phyloP scores from a whole-genome alignment of 768 basidiomycete species.

The Hemileccinum rubropunctum region DNA sequence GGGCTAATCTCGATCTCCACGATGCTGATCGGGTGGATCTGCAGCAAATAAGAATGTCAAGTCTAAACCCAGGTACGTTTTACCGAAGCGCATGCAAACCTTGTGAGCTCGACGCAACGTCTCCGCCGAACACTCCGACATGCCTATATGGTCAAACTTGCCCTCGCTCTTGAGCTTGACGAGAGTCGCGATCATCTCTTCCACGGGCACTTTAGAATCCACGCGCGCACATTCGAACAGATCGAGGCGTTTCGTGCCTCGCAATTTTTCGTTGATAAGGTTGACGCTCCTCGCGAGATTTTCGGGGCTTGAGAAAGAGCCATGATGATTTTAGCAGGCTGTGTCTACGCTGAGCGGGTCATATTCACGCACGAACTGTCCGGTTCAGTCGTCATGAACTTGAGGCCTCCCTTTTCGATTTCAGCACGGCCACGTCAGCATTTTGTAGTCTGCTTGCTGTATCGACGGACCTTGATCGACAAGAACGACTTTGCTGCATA shows the following conservation, averaged over 20 bases:
- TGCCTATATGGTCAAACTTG: constrained; percentile 51
- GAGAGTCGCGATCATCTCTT: constrained; percentile 45
- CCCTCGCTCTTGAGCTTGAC: constrained; percentile 35
- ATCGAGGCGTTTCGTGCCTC: constrained; percentile 55
- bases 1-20: constrained; percentile 69
- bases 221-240: constrained; percentile 55
- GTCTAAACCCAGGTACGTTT: background rate
- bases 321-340: too few relatives aligned
- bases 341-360: background rate
- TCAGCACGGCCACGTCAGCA: background rate
- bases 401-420: background rate
- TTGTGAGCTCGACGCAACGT: constrained; percentile 41
- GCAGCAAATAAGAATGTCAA: background rate
- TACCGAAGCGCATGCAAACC: background rate
- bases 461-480: constrained; percentile 24
- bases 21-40: constrained; percentile 52
- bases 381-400: constrained; percentile 1
- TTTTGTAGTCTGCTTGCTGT: background rate
- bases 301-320: constrained; percentile 24
- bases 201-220: constrained; percentile 42
- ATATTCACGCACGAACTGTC: constrained; percentile 30
- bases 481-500: constrained; percentile 30
- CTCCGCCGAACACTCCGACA: constrained; percentile 44
- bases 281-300: constrained; percentile 48
- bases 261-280: constrained; percentile 41